phyloP scores from a whole-genome alignment of 1,284 basidiomycete species.

The Singerocomus rubriflavus region DNA sequence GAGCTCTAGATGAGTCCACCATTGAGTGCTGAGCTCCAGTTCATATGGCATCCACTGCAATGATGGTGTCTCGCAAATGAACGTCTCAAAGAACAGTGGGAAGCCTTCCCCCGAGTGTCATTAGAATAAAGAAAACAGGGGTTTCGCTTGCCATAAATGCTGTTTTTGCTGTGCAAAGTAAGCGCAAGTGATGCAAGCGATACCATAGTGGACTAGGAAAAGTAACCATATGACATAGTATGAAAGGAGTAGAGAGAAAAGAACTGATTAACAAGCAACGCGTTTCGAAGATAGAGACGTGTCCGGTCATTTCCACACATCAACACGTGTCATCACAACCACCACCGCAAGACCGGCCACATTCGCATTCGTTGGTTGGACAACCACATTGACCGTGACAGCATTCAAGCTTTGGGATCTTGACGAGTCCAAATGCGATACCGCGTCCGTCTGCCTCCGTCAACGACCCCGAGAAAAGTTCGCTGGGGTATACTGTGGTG shows the following conservation, averaged over 20 bases:
- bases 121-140: too few species aligned
- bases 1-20: too few species aligned
- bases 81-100: too few species aligned
- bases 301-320: not conserved
- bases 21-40: too few species aligned
- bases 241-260: not conserved
- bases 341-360: conserved; percentile 17
- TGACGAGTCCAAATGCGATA: conserved; percentile 47
- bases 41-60: too few species aligned
- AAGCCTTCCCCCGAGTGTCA: too few species aligned
- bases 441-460: conserved; percentile 35
- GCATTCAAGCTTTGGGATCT: conserved; percentile 63
- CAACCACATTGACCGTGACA: conserved; percentile 60
- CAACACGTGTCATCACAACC: conserved; percentile 7
- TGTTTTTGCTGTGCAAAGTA: too few species aligned
- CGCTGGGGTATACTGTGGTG: conserved; percentile 43
- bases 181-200: too few species aligned
- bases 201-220: too few species aligned
- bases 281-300: not conserved
- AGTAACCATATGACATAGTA: too few species aligned
- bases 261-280: not conserved
- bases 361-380: conserved; percentile 21
- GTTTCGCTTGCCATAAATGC: too few species aligned
- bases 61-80: too few species aligned
- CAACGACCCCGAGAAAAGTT: conserved; percentile 30